These are phyloP conservation scores for Dipteronia sinensis DNA, from an alignment of 345 rosid species.

Conservation along the genomic window DNA sequence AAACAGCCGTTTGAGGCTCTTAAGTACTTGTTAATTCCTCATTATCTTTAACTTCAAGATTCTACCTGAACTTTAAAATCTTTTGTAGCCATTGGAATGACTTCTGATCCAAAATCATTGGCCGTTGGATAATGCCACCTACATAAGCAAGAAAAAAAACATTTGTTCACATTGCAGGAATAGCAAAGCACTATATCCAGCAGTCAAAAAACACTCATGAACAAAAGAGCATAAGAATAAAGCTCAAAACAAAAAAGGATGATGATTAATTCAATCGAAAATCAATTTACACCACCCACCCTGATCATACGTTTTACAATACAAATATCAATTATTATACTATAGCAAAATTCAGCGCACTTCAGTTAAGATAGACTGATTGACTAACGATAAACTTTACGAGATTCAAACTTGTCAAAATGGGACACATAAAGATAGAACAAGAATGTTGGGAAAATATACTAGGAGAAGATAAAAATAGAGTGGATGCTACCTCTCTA, in stretches of 20 bases:
- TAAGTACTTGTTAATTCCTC: neutral
- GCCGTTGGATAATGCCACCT: slow-evolving; percentile 67
- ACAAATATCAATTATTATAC: too few relatives aligned
- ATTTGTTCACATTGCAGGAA: too few relatives aligned
- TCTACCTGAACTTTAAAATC: slow-evolving; percentile 73
- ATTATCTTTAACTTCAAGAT: slow-evolving; percentile 1
- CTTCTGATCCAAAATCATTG: slow-evolving; percentile 90
- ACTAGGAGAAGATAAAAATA: neutral
- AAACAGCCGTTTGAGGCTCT: neutral
- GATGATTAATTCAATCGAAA: too few relatives aligned
- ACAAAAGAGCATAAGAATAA: too few relatives aligned
- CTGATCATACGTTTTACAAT: too few relatives aligned
- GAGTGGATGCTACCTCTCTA: neutral
- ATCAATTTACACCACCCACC: too few relatives aligned
- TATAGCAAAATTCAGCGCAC: too few relatives aligned
- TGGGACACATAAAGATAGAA: too few relatives aligned
- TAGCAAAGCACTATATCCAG: neutral
- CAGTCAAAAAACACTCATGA: neutral
- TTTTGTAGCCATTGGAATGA: slow-evolving; percentile 65
- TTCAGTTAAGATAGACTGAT: too few relatives aligned
- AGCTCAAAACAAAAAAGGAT: too few relatives aligned
- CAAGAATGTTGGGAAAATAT: neutral
- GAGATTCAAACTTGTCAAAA: too few relatives aligned
- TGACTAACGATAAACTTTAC: too few relatives aligned
- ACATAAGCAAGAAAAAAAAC: neutral